Evolutionary conservation across 306 rosid species (phyloP), one percentile per base, ranked within the genome.

Genomic region (Lathyrus oleraceus): DNA sequence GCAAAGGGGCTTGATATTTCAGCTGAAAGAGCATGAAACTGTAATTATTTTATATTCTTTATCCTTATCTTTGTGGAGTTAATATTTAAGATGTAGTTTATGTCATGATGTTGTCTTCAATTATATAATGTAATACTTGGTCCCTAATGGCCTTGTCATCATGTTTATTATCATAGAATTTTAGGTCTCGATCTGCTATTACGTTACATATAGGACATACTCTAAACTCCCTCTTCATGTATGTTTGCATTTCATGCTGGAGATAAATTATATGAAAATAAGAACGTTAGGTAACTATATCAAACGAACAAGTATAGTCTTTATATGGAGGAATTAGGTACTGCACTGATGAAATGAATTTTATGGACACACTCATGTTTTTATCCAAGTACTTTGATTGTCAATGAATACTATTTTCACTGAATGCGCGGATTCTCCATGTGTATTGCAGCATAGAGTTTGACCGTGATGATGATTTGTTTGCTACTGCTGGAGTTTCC

Each of bases 401-500:
- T 79, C 49, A 21, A 5, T 42, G 21, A 47, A 60, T 38, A 61
- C 53, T 16, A 12, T 20, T 40, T 68, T 72, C 56, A 30, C 65
- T 60, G 63, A 64, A 70, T 80, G 67, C 58, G 43, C 65, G 36
- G 76, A 58, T 85, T 78, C 61, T n/a, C 64, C 32, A 17, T 70
- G 43, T 74, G 60, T 70, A 60, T 81, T 87, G 84, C 89, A 94
- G 99, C 91, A 94, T 94, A 69, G 99, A 94, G 88, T 94, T 94
- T 81, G 92, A 91, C 68, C 81, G 97, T 2, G 97, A 94, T 67
- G 96, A 91, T 74, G 96, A 94, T 76, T 81, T 91, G 64, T 94
- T 94, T 81, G 97, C 96, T 54, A 94, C 96, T 48, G 99, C 99
- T 69, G 99, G 99, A 79, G 99, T 94, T 80, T 94, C 99, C 3